phyloP scores from a whole-genome alignment of 2,329 filamentous ascomycete genomes.

The Colletotrichum lindemuthianum region DNA sequence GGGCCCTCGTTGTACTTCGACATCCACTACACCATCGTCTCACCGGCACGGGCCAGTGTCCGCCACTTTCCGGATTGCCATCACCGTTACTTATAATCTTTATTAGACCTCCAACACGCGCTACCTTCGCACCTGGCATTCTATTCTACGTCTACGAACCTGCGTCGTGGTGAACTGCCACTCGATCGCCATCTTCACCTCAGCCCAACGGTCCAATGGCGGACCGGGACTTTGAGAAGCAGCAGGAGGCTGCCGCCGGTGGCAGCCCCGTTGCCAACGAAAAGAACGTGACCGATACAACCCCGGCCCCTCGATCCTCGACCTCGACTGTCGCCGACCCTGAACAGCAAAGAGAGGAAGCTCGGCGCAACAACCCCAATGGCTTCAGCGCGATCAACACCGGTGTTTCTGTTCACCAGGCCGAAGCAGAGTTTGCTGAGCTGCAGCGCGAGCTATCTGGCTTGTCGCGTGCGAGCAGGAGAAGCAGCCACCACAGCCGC shows the following conservation, averaged over 20 bases:
- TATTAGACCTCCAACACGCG: slow-evolving; percentile 1
- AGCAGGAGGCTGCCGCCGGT: slow-evolving; percentile 43
- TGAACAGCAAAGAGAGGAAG: slow-evolving; percentile 45
- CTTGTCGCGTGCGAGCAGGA: slow-evolving; percentile 62
- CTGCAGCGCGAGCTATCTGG: slow-evolving; percentile 70
- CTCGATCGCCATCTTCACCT: background rate
- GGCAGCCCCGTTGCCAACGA: slow-evolving; percentile 42
- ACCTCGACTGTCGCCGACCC: slow-evolving; percentile 43
- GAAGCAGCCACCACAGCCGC: slow-evolving; percentile 43
- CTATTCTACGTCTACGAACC: background rate
- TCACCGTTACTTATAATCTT: slow-evolving; percentile 9
- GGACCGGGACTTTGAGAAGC: slow-evolving; percentile 43
- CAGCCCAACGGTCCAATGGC: slow-evolving; percentile 39
- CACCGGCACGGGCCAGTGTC: slow-evolving; percentile 29
- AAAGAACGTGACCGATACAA: slow-evolving; percentile 19
- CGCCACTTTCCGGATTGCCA: slow-evolving; percentile 30
- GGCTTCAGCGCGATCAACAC: slow-evolving; percentile 52
- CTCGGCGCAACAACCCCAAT: slow-evolving; percentile 58
- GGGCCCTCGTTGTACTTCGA: slow-evolving; percentile 13
- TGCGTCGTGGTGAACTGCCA: background rate
- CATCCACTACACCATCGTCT: slow-evolving; percentile 8
- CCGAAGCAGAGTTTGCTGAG: slow-evolving; percentile 76
- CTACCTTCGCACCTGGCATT: background rate
- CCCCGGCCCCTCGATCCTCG: slow-evolving; percentile 34
- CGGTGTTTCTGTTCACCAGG: slow-evolving; percentile 72